A percentile compares a stretch with the other conserved stretches of the same genome.
Evolutionary conservation across 768 basidiomycete species (phyloP).

Genomic region (Termitomyces sp.): DNA sequence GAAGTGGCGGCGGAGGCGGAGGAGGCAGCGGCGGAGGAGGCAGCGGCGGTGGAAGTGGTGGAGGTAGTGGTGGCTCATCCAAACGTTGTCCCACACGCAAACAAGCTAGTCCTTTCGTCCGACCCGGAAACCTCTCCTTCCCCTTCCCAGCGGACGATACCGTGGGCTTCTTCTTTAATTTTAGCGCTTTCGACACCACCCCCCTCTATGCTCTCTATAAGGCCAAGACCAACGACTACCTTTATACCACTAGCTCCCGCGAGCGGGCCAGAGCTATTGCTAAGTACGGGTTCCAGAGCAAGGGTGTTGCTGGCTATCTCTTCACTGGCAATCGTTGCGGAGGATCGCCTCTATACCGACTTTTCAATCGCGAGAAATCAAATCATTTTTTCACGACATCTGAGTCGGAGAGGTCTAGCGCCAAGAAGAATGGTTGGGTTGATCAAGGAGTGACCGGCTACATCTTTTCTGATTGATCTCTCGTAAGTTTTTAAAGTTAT

Average conservation of each 20-base stretch:
- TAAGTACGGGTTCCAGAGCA: slow-evolving; percentile 3
- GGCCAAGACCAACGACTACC: slow-evolving; percentile 7
- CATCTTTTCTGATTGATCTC: slow-evolving; percentile 1
- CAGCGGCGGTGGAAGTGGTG: neutral
- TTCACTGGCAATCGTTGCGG: slow-evolving; percentile 6
- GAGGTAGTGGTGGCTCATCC: neutral
- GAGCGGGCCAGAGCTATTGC: slow-evolving; percentile 7
- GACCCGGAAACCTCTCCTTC: slow-evolving; percentile 3
- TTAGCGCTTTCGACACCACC: neutral
- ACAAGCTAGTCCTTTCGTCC: slow-evolving; percentile 1
- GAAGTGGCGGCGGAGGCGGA: neutral
- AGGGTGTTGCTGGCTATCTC: slow-evolving; percentile 5
- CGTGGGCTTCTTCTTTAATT: slow-evolving; percentile 6
- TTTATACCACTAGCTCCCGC: slow-evolving; percentile 5
- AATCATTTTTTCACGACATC: slow-evolving; percentile 10
- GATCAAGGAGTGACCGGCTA: slow-evolving; percentile 11
- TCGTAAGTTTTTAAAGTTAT: neutral
- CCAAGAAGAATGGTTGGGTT: slow-evolving; percentile 3
- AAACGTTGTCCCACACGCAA: slow-evolving; percentile 2
- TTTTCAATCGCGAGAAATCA: slow-evolving; percentile 7
- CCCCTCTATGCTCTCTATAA: slow-evolving; percentile 7
- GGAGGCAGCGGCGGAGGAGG: neutral
- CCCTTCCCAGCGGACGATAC: neutral
- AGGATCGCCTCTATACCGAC: slow-evolving; percentile 9
- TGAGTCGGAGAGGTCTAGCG: slow-evolving; percentile 3